Base-by-base conservation (phyloP, 2,329 filamentous ascomycete species). In the Phyllosticta paracitricarpa region DNA sequence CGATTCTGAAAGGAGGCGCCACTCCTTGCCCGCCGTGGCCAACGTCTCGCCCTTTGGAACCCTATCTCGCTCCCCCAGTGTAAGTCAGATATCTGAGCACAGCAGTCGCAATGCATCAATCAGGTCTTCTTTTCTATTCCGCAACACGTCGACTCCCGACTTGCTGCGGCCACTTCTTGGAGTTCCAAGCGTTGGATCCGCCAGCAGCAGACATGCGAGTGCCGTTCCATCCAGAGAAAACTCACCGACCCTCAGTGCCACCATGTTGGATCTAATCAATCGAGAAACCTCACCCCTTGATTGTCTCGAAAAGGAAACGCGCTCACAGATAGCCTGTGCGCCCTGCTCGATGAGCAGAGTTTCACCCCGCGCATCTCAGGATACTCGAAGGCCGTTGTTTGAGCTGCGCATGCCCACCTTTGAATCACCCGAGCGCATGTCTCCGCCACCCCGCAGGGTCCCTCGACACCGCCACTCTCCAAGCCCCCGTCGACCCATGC, bases 321-420 rank as follows among this genome's bases (percentile, higher is more conserved):
- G 53, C 17, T 61, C 60, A 24, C 55, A 51, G 22, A 61, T 57
- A 17, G 24, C 52, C 17, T 56, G 52, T 24, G 60, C 60, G 14
- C 60, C 56, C 28, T 58, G 55, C n/a, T 55, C 25, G 51, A 40
- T 40, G 19, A 53, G 51, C 51, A 24, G 19, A 53, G 51, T 53
- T 8, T 53, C 51, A 24, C 51, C 51, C 2, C n/a, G 25, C 19
- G 51, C 19, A 53, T 53, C 51, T 22, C 51, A 40, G 14, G 33
- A 22, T n/a, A 24, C 14, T 55, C 54, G 54, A 55, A 25, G 48
- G 35, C 30, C 25, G 25, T 51, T 40, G 5, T 30, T 51, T 19
- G 60, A 57, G 26, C 14, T 58, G 25, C 55, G 60, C n/a, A 61
- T 61, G 60, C 60, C 60, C 22, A 57, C 56, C 4, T 61, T 61